Evolutionary conservation across 176 grass and related monocot genomes (phyloP), one percentile per base, ranked within the genome.

Genomic region (Areca catechu): DNA sequence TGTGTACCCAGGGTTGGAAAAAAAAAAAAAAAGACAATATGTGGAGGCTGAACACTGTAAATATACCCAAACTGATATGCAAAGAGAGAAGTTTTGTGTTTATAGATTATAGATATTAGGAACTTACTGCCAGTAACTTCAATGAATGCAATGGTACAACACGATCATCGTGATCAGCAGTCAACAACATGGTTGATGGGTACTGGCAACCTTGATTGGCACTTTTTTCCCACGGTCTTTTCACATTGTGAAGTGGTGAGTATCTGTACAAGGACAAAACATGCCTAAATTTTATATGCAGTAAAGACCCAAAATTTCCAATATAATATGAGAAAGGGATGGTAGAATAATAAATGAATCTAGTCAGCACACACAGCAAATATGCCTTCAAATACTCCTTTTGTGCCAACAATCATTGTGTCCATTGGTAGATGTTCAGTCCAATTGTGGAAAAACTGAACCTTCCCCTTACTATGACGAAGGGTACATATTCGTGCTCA

Each of bases 91-190:
- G 24, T 50, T 5, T 16, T 7, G 7, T 50, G n/a, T 10, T 4
- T 17, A 61, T 20, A 61, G 1, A 7, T 20, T 7, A 48, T 47
- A 61, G 20, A 20, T 18, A 19, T 19, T 27, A 29, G 61, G 19
- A 72, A 82, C 84, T 95, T 84, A 95, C 90, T 20, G 90, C 85
- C 74, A 95, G 73, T 34, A 89, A 58, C 71, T 95, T 95, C 79
- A 95, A 62, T 48, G 90, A 95, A 60, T 95, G 90, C 66, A 89
- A 80, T 34, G 90, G 90, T 22, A 95, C 90, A 55, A 95, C 90
- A 60, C 82, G 90, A 49, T 95, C 90, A 63, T 95, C 90, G 54
- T 95, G 90, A 72, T 89, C 86, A 69, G 82, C 90, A 49, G 85
- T 95, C 67, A 95, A 83, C 22, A 95, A 53, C 85, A 95, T 89